phyloP scores from a whole-genome alignment of 257 asterid genomes.

The Scutellaria baicalensis region DNA sequence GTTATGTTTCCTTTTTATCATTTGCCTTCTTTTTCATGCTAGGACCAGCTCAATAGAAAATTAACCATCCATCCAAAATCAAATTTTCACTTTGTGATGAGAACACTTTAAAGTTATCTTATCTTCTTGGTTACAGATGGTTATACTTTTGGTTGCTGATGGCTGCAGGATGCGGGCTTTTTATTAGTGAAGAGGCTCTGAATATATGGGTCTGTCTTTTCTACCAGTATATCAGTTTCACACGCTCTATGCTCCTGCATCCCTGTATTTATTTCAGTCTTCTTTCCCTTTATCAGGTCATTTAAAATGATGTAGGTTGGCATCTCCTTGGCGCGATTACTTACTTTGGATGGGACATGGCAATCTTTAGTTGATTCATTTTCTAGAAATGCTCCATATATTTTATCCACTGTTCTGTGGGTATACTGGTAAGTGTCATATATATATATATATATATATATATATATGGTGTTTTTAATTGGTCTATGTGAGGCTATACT shows the following conservation, averaged over 20 bases:
- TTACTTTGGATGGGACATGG: slow-evolving; percentile 78
- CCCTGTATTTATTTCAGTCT: slow-evolving; percentile 3
- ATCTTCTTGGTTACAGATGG: slow-evolving; percentile 57
- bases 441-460: not conserved
- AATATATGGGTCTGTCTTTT: slow-evolving; percentile 74
- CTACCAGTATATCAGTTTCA: slow-evolving; percentile 33
- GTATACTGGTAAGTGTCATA: slow-evolving; percentile 70
- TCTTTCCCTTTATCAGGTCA: slow-evolving; percentile 20
- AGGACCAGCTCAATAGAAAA: not conserved
- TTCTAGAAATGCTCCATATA: slow-evolving; percentile 63
- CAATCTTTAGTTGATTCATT: slow-evolving; percentile 60
- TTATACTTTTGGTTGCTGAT: slow-evolving; percentile 85
- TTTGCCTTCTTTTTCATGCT: not conserved
- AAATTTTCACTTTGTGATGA: not conserved
- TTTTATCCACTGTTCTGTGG: slow-evolving; percentile 69
- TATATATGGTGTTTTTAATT: not conserved
- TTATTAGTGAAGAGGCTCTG: slow-evolving; percentile 86
- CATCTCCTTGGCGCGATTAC: slow-evolving; percentile 60
- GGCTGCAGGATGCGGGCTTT: slow-evolving; percentile 90
- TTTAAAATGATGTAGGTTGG: slow-evolving; percentile 66
- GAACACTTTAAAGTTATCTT: not conserved
- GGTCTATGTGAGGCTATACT: not conserved
- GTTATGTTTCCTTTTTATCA: not conserved
- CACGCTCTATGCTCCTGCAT: slow-evolving; percentile 19
- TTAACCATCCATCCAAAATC: not conserved